phyloP scores from a whole-genome alignment of 2,329 filamentous ascomycete species.

The Chrysoporthe puriensis region DNA sequence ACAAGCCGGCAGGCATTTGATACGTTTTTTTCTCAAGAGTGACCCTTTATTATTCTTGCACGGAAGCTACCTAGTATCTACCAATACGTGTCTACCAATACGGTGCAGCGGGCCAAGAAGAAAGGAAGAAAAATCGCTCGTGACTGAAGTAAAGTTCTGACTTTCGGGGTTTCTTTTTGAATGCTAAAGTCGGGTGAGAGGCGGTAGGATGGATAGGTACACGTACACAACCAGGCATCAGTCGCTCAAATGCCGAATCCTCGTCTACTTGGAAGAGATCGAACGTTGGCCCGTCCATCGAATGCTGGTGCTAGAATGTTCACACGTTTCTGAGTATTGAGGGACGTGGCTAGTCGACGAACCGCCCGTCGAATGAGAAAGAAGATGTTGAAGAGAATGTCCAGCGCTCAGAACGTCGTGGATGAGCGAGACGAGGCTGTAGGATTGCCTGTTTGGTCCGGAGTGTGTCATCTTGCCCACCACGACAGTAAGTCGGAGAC shows the following conservation, averaged over 20 bases:
- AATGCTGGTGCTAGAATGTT: neutral
- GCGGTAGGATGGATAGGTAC: conserved; percentile 22
- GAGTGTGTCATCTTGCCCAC: conserved; percentile 30
- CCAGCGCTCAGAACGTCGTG: neutral
- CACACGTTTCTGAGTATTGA: neutral
- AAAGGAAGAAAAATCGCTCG: neutral
- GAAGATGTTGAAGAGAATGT: neutral
- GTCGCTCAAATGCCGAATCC: conserved; percentile 11
- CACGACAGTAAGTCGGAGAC: conserved; percentile 27
- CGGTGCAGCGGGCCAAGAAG: neutral
- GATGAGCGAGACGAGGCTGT: conserved; percentile 3
- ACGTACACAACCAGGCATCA: conserved; percentile 28
- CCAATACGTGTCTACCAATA: neutral
- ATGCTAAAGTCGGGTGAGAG: conserved; percentile 19
- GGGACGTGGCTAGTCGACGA: neutral
- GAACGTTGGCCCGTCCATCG: neutral
- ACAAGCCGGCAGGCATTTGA: neutral
- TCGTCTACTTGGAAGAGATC: neutral
- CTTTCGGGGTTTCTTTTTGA: neutral
- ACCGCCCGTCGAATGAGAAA: neutral
- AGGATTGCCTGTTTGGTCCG: conserved; percentile 28
- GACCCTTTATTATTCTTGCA: neutral
- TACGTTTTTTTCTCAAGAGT: neutral
- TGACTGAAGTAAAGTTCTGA: neutral
- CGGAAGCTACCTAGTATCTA: neutral